phyloP scores from a whole-genome alignment of 2,329 filamentous ascomycete species.

The Epichloe gansuensis region DNA sequence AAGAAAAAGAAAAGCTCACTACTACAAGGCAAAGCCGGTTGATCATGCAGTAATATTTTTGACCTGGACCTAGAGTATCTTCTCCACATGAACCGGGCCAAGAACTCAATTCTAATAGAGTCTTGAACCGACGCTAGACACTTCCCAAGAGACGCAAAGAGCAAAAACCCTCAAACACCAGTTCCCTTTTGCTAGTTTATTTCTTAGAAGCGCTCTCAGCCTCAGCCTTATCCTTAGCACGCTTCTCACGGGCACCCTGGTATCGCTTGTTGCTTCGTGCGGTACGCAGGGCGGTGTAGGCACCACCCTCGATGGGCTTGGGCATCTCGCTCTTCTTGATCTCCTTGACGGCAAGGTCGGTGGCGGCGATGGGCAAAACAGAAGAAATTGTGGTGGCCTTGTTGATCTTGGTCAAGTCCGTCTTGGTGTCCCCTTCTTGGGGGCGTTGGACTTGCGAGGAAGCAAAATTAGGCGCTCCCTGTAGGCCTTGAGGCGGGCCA shows the following conservation, averaged over 20 bases:
- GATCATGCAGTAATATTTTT: constrained; percentile 30
- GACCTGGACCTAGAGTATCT: constrained; percentile 29
- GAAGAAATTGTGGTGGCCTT: constrained; percentile 35
- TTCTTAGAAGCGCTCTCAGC: constrained; percentile 72
- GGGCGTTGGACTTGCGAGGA: constrained; percentile 85
- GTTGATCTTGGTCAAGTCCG: constrained; percentile 60
- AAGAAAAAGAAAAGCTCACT: constrained; percentile 2
- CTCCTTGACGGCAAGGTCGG: constrained; percentile 53
- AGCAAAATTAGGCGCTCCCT: constrained; percentile 92
- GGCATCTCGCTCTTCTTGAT: constrained; percentile 75
- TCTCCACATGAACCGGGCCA: constrained; percentile 22
- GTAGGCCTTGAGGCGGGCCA: constrained; percentile 97
- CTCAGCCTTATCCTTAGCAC: constrained; percentile 76
- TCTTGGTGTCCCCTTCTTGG: constrained; percentile 86
- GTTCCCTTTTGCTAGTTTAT: constrained; percentile 43
- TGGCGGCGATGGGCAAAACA: constrained; percentile 61
- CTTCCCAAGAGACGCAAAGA: constrained; percentile 28
- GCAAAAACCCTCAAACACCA: constrained; percentile 31
- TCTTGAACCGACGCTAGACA: constrained; percentile 26
- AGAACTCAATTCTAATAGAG: constrained; percentile 22
- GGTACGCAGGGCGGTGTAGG: constrained; percentile 75
- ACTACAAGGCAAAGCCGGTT: constrained; percentile 22
- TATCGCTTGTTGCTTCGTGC: constrained; percentile 74
- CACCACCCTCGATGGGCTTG: constrained; percentile 65
- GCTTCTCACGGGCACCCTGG: constrained; percentile 82